Evolutionary conservation across 2,329 filamentous ascomycete species (phyloP).

Genomic region (Talaromyces sp.): DNA sequence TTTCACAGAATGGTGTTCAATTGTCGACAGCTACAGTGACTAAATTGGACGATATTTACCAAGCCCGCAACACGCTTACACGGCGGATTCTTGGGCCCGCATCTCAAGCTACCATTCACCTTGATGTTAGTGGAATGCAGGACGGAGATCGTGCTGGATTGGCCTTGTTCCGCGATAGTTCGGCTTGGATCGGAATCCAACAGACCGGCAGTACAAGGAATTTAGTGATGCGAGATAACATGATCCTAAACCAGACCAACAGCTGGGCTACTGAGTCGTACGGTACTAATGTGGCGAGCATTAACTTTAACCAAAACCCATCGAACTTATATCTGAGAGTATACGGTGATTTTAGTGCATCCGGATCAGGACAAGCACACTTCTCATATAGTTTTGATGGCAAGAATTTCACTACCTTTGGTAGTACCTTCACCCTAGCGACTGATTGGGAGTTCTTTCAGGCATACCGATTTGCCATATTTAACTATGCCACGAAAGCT

Average conservation of each 20-base stretch:
- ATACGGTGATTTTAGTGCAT: no score
- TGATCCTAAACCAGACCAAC: not conserved
- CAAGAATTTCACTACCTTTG: not conserved
- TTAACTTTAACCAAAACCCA: not conserved
- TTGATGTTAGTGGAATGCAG: not conserved
- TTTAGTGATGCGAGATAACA: not conserved
- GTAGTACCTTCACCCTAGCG: not conserved
- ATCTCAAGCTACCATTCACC: not conserved
- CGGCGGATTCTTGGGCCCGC: not conserved
- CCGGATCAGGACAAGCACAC: not conserved
- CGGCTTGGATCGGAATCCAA: not conserved
- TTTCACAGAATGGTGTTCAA: not conserved
- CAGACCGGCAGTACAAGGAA: not conserved
- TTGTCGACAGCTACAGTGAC: not conserved
- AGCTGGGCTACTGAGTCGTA: not conserved
- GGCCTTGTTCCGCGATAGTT: not conserved
- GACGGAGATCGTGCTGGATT: not conserved
- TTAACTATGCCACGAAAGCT: not conserved
- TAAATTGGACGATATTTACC: not conserved
- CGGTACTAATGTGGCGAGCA: not conserved
- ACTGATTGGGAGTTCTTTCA: not conserved
- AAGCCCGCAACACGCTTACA: not conserved
- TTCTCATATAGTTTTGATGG: not conserved
- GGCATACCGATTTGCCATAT: not conserved
- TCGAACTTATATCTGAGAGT: no score